phyloP scores from a whole-genome alignment of 768 basidiomycete genomes.

The Tephrocybe sp. region DNA sequence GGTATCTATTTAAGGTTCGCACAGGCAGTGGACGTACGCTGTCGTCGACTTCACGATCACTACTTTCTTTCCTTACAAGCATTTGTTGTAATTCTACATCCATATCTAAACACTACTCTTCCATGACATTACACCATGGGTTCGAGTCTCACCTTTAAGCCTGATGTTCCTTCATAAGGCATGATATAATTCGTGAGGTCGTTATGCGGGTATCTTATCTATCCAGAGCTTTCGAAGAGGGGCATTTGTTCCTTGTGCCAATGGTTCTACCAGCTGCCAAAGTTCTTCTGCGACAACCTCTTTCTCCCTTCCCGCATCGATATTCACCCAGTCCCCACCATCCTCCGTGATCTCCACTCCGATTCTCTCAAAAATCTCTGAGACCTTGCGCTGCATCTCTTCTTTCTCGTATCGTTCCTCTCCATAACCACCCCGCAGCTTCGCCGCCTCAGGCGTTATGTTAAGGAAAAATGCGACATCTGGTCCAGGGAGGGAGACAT shows the following conservation, averaged over 20 bases:
- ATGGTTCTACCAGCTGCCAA: slow-evolving; percentile 50
- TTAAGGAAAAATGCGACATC: slow-evolving; percentile 89
- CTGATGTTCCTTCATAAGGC: too few species aligned
- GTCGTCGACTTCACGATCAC: slow-evolving; percentile 15
- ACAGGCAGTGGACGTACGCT: slow-evolving; percentile 3
- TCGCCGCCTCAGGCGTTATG: slow-evolving; percentile 68
- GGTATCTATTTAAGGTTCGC: slow-evolving; percentile 8
- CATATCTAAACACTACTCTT: slow-evolving; percentile 10
- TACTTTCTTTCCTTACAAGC: slow-evolving; percentile 12
- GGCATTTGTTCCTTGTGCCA: slow-evolving; percentile 36
- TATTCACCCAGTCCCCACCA: slow-evolving; percentile 43
- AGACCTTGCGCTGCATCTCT: slow-evolving; percentile 69
- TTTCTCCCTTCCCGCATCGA: slow-evolving; percentile 57
- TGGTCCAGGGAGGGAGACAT: slow-evolving; percentile 84
- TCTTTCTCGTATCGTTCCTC: slow-evolving; percentile 85
- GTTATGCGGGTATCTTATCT: slow-evolving; percentile 16
- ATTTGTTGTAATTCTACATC: slow-evolving; percentile 16
- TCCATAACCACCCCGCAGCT: slow-evolving; percentile 76
- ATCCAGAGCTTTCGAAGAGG: slow-evolving; percentile 57
- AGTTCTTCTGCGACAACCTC: slow-evolving; percentile 54
- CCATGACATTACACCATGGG: not conserved
- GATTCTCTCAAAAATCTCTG: slow-evolving; percentile 57
- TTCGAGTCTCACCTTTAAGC: too few species aligned
- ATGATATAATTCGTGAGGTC: not conserved
- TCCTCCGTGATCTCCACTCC: slow-evolving; percentile 46